A percentile compares a stretch with the other conserved stretches of the same genome.
phyloP scores from a whole-genome alignment of 1,284 basidiomycete genomes.

The Tylopilus sp. region DNA sequence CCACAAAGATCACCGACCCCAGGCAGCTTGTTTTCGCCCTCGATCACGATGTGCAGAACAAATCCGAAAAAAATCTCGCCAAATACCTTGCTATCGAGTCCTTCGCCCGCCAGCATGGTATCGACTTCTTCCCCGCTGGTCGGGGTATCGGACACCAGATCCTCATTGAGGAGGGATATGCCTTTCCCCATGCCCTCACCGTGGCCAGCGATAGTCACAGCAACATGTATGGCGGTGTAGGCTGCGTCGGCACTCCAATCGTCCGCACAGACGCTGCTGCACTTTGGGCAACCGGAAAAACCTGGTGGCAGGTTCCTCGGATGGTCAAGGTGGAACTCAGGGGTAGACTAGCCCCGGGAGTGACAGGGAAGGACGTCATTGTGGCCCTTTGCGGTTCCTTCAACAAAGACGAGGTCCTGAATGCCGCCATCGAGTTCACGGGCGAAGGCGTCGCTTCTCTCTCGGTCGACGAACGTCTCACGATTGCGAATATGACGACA shows the following conservation, averaged over 20 bases:
- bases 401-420: constrained; percentile 96
- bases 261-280: constrained; percentile 92
- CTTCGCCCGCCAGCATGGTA: constrained; percentile 81
- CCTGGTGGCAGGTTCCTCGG: constrained; percentile 99
- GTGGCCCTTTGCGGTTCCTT: constrained; percentile 96
- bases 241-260: constrained; percentile 95
- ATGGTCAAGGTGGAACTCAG: constrained; percentile 94
- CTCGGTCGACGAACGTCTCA: constrained; percentile 88
- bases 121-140: constrained; percentile 98
- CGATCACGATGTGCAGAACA: constrained; percentile 99
- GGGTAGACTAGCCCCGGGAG: constrained; percentile 81
- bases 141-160: constrained; percentile 98
- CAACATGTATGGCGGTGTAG: constrained; percentile 99
- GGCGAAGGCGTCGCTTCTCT: constrained; percentile 87
- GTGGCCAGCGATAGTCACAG: constrained; percentile 97
- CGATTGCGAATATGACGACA: constrained; percentile 98
- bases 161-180: constrained; percentile 94
- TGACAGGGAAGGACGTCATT: constrained; percentile 98
- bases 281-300: constrained; percentile 97
- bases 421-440: constrained; percentile 97
- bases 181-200: constrained; percentile 89
- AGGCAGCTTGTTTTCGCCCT: constrained; percentile 92
- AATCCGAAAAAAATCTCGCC: constrained; percentile 85
- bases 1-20: constrained; percentile 80
- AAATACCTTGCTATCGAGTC: constrained; percentile 94